Percentiles rank a stretch among this genome's conserved stretches.
Evolutionary conservation across 257 asterid species (phyloP).

Genomic region (Primulina huaijiensis): DNA sequence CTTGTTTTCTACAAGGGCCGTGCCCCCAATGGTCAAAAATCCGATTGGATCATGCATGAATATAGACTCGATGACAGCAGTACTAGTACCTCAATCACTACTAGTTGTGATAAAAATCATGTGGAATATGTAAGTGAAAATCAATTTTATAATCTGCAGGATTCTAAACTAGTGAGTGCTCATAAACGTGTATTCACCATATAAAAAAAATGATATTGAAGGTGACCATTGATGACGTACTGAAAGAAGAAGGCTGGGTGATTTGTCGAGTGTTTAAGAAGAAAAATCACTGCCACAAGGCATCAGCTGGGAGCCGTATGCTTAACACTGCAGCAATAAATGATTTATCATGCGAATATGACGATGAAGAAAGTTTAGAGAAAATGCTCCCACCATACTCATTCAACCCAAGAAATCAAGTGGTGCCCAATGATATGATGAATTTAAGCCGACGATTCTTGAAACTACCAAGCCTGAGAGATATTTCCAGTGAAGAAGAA

Average conservation of each 20-base stretch:
- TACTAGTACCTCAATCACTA: background rate
- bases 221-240: constrained; percentile 29
- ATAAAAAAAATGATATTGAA: constrained; percentile 2
- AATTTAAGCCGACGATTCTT: constrained; percentile 23
- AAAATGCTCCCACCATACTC: constrained; percentile 37
- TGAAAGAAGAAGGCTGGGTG: constrained; percentile 64
- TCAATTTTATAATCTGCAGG: background rate
- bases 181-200: background rate
- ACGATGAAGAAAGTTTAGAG: constrained; percentile 38
- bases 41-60: constrained; percentile 72
- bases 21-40: constrained; percentile 64
- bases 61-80: constrained; percentile 45
- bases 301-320: background rate
- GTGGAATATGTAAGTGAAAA: constrained; percentile 23
- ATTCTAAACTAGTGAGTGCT: background rate
- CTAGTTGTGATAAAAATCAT: background rate
- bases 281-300: constrained; percentile 37
- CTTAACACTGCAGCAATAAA: constrained; percentile 18
- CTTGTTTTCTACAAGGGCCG: constrained; percentile 71
- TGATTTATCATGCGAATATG: constrained; percentile 10
- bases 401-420: constrained; percentile 15
- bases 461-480: constrained; percentile 41
- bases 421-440: background rate
- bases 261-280: constrained; percentile 61
- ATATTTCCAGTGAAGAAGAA: constrained; percentile 22